Evolutionary conservation across 306 rosid species (phyloP), one percentile per base, ranked within the genome.

Genomic region (Glycyrrhiza uralensis): DNA sequence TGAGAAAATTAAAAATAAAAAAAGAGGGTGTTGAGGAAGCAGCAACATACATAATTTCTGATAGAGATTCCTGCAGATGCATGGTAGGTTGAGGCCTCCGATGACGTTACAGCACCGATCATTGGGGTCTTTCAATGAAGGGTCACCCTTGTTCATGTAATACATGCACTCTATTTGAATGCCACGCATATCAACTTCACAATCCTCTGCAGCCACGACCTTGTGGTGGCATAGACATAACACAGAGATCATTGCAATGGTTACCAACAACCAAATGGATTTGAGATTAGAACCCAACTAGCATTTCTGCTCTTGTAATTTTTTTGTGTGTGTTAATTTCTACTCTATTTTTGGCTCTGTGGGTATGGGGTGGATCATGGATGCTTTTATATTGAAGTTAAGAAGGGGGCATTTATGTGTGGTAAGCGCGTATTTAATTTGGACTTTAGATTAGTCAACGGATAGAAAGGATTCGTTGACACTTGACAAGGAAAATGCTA

Each of bases 81-180:
- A 79, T 18, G 76, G 79, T 4, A 79, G 4, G 36, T 79, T 51
- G 1, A 76, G 72, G 0, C 1, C 0, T 29, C 10, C 13, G 6
- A 79, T 59, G 22, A 32, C 72, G 0, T 23, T 15, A 14, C 83
- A 79, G 44, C 83, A 79, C 2, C 72, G 60, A 0, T 39, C 4
- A 36, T 66, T 67, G 4, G 83, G 79, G 23, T 66, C 4, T 4
- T 38, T 11, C 11, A 23, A 26, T 23, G 64, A 12, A n/a, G 70
- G 79, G 3, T 12, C 13, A 0, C 57, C 51, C 30, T 58, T 73
- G 23, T 49, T 14, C 76, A 79, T 56, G 66, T 57, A 79, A 66
- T 18, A 8, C 66, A 79, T 6, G 46, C 83, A 79, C 65, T 79
- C 79, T 18, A 72, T 79, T 12, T 66, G 59, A 5, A 79, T 4